These are phyloP conservation scores for Tricholoma matsutake DNA, from an alignment of 768 basidiomycete species.

Conservation along the genomic window DNA sequence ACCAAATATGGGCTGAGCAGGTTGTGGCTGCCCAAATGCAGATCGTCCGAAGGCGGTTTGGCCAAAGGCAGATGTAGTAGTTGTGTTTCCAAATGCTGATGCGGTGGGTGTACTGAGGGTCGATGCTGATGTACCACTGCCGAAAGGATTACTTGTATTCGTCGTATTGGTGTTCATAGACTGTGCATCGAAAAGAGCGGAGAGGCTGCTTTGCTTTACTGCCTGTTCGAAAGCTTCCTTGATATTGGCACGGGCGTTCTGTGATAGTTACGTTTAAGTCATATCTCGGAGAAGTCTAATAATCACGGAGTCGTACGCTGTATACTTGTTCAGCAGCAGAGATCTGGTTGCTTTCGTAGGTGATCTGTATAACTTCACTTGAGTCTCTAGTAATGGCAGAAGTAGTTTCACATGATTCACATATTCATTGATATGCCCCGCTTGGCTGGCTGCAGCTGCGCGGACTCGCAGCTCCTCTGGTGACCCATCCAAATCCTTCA, in stretches of 20 bases:
- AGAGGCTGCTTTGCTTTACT: conserved; percentile 34
- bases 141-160: conserved; percentile 18
- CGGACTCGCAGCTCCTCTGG: conserved; percentile 76
- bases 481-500: conserved; percentile 67
- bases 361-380: conserved; percentile 30
- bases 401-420: conserved; percentile 39
- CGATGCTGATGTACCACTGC: conserved; percentile 23
- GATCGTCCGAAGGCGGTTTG: conserved; percentile 38
- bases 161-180: conserved; percentile 16
- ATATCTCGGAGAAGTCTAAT: background rate
- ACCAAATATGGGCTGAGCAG: conserved; percentile 28
- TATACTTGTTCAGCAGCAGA: conserved; percentile 49
- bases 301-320: conserved; percentile 21
- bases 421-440: conserved; percentile 61
- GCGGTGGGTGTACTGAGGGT: conserved; percentile 25
- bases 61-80: conserved; percentile 24
- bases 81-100: conserved; percentile 26
- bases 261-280: background rate
- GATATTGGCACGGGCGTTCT: conserved; percentile 50
- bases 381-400: background rate
- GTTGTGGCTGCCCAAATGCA: conserved; percentile 29
- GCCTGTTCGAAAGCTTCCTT: conserved; percentile 53
- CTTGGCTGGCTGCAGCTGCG: conserved; percentile 52
- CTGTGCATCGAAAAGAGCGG: conserved; percentile 17
- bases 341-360: conserved; percentile 59